Conservation (phyloP, 129 eudicot species). For the Escallonia rubra region DNA sequence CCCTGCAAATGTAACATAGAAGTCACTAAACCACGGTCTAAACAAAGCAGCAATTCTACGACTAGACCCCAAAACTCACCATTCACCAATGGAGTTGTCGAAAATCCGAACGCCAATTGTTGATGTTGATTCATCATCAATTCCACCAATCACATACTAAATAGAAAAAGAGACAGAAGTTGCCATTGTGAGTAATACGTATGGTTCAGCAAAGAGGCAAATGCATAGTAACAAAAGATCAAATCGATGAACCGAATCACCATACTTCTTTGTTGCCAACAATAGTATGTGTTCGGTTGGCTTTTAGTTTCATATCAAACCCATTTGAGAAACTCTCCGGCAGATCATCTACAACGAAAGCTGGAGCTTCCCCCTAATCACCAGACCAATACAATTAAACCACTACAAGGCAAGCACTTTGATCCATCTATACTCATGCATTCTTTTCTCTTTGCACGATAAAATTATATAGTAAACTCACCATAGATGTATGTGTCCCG, state of each 20-base stretch:
- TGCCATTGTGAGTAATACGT: no score
- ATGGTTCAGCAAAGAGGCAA: neutral
- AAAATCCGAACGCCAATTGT: slow-evolving; percentile 49
- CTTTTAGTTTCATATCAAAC: slow-evolving; percentile 41
- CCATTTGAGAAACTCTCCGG: slow-evolving; percentile 27
- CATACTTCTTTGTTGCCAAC: slow-evolving; percentile 63
- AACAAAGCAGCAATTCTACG: neutral
- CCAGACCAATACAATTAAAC: slow-evolving; percentile 13
- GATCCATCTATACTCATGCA: slow-evolving; percentile 3
- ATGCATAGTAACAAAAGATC: neutral
- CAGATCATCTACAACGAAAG: slow-evolving; percentile 52
- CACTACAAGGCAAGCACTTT: slow-evolving; percentile 7
- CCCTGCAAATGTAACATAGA: slow-evolving; percentile 36
- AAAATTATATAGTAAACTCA: slow-evolving; percentile 13
- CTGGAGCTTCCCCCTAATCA: slow-evolving; percentile 91
- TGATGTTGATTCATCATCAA: slow-evolving; percentile 28
- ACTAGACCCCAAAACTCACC: slow-evolving; percentile 37
- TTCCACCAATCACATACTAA: slow-evolving; percentile 78
- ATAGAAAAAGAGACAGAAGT: no score
- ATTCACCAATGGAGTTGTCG: slow-evolving; percentile 40
- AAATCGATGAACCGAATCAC: slow-evolving; percentile 8
- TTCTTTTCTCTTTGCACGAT: slow-evolving; percentile 1
- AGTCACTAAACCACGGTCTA: neutral
- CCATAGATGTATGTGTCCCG: slow-evolving; percentile 28
- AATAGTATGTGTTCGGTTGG: slow-evolving; percentile 37